Evolutionary conservation across 768 basidiomycete genomes (phyloP), one percentile per base, ranked within the genome.

Genomic region (Neoboletus magnificus): DNA sequence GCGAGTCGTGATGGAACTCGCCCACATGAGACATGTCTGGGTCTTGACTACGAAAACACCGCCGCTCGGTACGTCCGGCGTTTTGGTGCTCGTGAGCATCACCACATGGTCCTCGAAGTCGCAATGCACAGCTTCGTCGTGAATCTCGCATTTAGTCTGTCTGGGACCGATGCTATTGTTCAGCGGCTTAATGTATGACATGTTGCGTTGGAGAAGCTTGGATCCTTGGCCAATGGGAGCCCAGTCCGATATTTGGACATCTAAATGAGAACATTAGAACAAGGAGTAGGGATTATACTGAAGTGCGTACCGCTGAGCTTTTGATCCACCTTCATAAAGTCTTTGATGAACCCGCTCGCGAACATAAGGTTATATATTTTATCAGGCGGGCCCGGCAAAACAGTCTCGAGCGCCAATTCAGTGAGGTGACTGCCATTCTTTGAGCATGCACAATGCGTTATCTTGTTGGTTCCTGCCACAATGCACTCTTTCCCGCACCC

Each of bases 191-290:
- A 98, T 95, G 72, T 98, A 99, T 27, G 92, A 92, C 85, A 95
- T 93, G 59, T 93, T 91, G 11, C 96, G 83, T 27, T 85, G 78
- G 11, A 97, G 82, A 39, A 92, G 80, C 52, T 85, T 82, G 33
- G 85, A 82, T 15, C 79, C 83, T 0, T 81, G 75, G 0, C 74
- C 64, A 5, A 77, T 75, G 0, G 96, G 94, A 18, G 82, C 76
- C 97, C 97, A 98, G 68, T 98, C 97, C 5, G 93, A 89, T 65
- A 93, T 91, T 71, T 99, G 94, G 51, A 99, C 82, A 61, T 98
- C 96, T 98, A 56, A 36, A 48, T 29, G 27, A 35, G 11, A 51
- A 43, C 5, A 35, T 60, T 12, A 56, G 50, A 36, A 39, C 11
- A n/a, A 3, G 13, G 20, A 20, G 20, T 4, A 27, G 2, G 22